Conservation (phyloP, 1,139 yeast species). For the Saccharomycopsis hybrid region DNA sequence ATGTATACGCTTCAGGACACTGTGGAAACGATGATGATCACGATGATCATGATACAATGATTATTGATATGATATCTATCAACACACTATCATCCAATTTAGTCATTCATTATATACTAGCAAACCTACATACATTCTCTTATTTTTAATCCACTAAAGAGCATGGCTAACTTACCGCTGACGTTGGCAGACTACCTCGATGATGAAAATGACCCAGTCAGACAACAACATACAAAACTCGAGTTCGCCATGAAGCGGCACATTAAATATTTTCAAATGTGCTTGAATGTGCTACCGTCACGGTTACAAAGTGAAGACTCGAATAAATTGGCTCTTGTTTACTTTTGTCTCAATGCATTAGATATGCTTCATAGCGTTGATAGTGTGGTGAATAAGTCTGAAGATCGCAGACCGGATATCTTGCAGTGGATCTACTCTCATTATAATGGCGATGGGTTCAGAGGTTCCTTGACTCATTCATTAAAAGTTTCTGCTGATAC, state of each 20-base stretch:
- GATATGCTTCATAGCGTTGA: constrained; percentile 41
- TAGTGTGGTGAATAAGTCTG: constrained; percentile 17
- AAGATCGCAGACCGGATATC: constrained; percentile 30
- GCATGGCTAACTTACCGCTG: no score
- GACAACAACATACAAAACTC: not conserved
- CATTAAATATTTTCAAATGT: constrained; percentile 43
- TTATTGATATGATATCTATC: no score
- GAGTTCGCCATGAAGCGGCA: constrained; percentile 32
- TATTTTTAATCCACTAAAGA: no score
- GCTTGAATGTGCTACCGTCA: constrained; percentile 46
- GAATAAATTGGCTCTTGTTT: constrained; percentile 56
- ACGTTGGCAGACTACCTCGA: constrained; percentile 2
- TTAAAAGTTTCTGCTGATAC: constrained; percentile 4
- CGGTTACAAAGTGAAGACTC: constrained; percentile 54
- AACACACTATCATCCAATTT: no score
- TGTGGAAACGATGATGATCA: no score
- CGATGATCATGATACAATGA: no score
- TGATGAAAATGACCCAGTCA: not conserved
- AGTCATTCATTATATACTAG: no score
- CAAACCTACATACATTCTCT: no score
- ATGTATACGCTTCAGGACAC: no score
- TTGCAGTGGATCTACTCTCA: constrained; percentile 44
- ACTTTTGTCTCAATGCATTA: constrained; percentile 62
- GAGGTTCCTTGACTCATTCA: constrained; percentile 47
- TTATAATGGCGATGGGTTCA: constrained; percentile 44